phyloP scores from a whole-genome alignment of 495 filamentous ascomycete species.

The Staphylotrichum tortipilum region DNA sequence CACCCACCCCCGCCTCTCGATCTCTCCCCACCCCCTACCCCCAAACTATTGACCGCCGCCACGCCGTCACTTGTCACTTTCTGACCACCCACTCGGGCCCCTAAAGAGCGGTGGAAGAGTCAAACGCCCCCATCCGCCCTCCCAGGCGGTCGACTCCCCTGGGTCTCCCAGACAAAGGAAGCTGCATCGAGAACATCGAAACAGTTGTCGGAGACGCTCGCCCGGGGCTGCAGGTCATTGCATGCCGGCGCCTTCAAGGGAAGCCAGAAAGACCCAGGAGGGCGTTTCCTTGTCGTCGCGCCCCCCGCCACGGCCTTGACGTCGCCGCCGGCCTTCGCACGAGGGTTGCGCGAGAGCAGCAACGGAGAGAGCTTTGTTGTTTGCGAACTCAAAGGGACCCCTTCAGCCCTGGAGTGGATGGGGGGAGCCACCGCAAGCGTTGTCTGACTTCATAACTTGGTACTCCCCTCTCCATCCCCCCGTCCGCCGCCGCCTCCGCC shows the following conservation, averaged over 20 bases:
- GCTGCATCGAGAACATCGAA: slow-evolving; percentile 34
- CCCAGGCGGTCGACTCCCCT: slow-evolving; percentile 40
- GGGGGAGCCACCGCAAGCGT: slow-evolving; percentile 30
- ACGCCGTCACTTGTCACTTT: slow-evolving; percentile 36
- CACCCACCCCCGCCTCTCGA: no score
- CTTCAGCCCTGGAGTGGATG: no score
- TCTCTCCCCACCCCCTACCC: no score
- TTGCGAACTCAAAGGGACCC: slow-evolving; percentile 19
- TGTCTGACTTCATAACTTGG: slow-evolving; percentile 28
- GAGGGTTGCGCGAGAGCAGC: slow-evolving; percentile 13
- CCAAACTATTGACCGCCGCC: slow-evolving; percentile 13
- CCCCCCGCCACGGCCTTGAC: slow-evolving; percentile 4
- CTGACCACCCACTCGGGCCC: slow-evolving; percentile 28
- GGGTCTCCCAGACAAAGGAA: slow-evolving; percentile 38
- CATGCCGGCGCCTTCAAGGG: slow-evolving; percentile 32
- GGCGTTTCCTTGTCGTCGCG: slow-evolving; percentile 30
- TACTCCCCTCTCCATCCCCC: no score
- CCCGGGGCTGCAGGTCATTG: slow-evolving; percentile 29
- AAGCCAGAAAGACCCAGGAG: slow-evolving; percentile 30
- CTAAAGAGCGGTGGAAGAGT: slow-evolving; percentile 38
- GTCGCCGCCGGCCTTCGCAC: slow-evolving; percentile 10
- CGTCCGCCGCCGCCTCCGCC: no score
- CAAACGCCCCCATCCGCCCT: slow-evolving; percentile 33
- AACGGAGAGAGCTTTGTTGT: slow-evolving; percentile 29
- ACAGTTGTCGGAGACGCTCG: slow-evolving; percentile 27